Percentiles rank a stretch among this genome's conserved stretches.
Evolutionary conservation across 352 stramenopile genomes (phyloP).

Genomic region (Phytophthora sansomeana): DNA sequence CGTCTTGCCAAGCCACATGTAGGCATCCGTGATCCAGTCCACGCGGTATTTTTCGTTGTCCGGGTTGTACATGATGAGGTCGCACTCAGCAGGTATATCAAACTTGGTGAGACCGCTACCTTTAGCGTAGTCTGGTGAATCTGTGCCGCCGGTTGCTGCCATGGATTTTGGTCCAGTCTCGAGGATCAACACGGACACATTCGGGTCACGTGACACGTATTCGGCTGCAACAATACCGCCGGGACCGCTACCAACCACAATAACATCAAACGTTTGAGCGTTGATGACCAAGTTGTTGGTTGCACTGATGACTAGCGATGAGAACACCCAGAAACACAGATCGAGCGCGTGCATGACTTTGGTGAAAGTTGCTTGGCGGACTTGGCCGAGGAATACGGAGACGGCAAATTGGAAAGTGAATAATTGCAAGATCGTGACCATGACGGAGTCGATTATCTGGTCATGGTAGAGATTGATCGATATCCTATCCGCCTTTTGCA

Average conservation of each 20-base stretch:
- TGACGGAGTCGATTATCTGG: neutral
- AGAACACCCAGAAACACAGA: neutral
- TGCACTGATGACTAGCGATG: slow-evolving; percentile 3
- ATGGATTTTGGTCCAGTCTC: slow-evolving; percentile 62
- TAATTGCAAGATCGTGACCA: no score
- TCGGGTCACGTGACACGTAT: slow-evolving; percentile 61
- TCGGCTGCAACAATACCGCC: slow-evolving; percentile 65
- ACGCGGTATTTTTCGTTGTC: slow-evolving; percentile 53
- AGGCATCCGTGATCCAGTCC: slow-evolving; percentile 52
- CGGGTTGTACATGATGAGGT: slow-evolving; percentile 57
- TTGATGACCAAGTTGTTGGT: neutral
- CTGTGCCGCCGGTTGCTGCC: slow-evolving; percentile 52
- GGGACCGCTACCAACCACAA: slow-evolving; percentile 63
- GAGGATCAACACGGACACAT: slow-evolving; percentile 60
- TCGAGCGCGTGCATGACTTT: slow-evolving; percentile 7
- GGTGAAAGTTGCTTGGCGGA: neutral
- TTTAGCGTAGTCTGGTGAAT: slow-evolving; percentile 54
- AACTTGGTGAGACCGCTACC: slow-evolving; percentile 61
- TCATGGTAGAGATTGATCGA: slow-evolving; percentile 16
- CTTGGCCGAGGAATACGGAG: slow-evolving; percentile 2
- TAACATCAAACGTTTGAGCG: slow-evolving; percentile 50
- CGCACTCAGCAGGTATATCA: slow-evolving; percentile 71
- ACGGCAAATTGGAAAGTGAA: slow-evolving; percentile 15
- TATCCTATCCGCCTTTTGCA: slow-evolving; percentile 14
- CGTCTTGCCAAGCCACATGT: slow-evolving; percentile 75